These are phyloP conservation scores for Pichia nakasei DNA, from an alignment of 805 yeast genomes.

Conservation along the genomic window DNA sequence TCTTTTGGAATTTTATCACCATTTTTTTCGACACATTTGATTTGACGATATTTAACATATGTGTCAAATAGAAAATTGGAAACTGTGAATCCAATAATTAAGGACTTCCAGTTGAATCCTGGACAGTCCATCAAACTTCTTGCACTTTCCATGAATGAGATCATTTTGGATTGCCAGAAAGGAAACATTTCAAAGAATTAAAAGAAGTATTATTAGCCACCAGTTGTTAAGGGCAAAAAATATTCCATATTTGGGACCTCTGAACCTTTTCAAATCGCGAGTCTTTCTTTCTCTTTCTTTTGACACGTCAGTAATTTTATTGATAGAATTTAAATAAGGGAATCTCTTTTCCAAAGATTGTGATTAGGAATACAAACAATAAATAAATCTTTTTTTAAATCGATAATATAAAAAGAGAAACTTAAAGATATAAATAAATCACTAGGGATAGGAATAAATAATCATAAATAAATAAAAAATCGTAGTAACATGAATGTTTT, in stretches of 20 bases:
- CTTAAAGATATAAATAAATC: conserved; percentile 9
- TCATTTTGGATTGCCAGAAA: conserved; percentile 9
- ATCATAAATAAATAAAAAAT: conserved; percentile 10
- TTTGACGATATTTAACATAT: conserved; percentile 70
- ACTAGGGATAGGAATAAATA: conserved; percentile 12
- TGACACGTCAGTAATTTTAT: too few species aligned
- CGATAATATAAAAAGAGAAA: conserved; percentile 6
- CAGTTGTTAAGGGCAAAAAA: too few species aligned
- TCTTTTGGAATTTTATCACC: conserved; percentile 50
- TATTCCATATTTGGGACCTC: too few species aligned
- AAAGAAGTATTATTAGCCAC: background rate
- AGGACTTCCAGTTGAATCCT: conserved; percentile 68
- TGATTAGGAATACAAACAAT: too few species aligned
- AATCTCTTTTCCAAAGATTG: too few species aligned
- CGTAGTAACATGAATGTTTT: conserved; percentile 5
- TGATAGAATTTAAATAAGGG: too few species aligned
- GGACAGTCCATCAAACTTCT: conserved; percentile 55
- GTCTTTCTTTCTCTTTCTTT: too few species aligned
- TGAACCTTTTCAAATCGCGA: too few species aligned
- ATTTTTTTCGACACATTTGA: conserved; percentile 43
- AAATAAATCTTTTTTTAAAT: conserved; percentile 10
- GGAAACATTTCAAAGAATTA: background rate
- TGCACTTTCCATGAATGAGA: conserved; percentile 27
- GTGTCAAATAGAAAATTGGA: conserved; percentile 71
- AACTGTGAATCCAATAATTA: conserved; percentile 65